Evolutionary conservation across 1,284 basidiomycete genomes (phyloP), one percentile per base, ranked within the genome.

Genomic region (Apiotrichum sp.): DNA sequence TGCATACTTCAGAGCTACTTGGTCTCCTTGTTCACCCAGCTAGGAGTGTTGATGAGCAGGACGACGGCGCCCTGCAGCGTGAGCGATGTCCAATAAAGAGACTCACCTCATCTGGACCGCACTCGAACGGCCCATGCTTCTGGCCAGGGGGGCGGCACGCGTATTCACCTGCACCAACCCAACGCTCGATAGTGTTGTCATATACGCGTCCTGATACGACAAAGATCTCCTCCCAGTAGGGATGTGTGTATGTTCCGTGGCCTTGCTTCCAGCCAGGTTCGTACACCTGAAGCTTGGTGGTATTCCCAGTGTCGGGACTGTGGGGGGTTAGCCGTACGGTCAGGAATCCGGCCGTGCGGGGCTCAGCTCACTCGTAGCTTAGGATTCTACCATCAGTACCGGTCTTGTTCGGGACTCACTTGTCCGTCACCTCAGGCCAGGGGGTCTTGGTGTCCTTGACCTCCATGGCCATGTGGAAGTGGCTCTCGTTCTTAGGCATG

Each of bases 151-250:
- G 59, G 5, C 59, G 51, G 38, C 59, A 62, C 10, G 53, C 53
- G 35, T 62, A 62, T 39, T 62, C 59, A 9, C 59, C 59, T 1
- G 53, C 35, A 4, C 16, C 41, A 1, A 62, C 57, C 59, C 59
- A 62, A 8, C 56, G 54, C 78, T 86, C 36, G 83, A 87, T 54
- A 85, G 81, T 32, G 79, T 77, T 22, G 72, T 80, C 6, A 78
- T 73, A 8, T 75, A 82, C 56, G 29, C 51, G 40, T 41, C 59
- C 59, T 14, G 52, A 54, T 29, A 62, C 50, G 29, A 62, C 52
- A 38, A 49, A 53, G 43, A 62, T 56, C 47, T 62, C 59, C 49
- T 62, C 59, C 54, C 54, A 55, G 54, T 41, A 51, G 9, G 4
- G 7, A 44, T 55, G 54, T 1, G 48, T 41, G 44, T 55, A 50